Evolutionary conservation across 2,329 filamentous ascomycete species (phyloP).

Genomic region (Fusarium ramigenum): DNA sequence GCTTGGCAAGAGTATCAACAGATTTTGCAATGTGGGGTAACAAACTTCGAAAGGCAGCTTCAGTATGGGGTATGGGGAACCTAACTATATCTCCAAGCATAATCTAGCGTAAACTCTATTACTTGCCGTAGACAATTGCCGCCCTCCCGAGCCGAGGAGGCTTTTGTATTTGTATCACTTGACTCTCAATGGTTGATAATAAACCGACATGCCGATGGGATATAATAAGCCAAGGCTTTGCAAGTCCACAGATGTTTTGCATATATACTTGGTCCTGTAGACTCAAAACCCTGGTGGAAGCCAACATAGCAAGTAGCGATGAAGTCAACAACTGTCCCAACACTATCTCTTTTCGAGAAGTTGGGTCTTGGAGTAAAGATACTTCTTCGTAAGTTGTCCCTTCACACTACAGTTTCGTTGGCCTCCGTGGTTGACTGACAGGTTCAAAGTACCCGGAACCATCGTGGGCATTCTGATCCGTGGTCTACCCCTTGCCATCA

Average conservation of each 20-base stretch:
- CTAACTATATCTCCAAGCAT: neutral
- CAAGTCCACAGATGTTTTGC: too few species aligned
- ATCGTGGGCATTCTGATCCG: neutral
- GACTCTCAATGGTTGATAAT: neutral
- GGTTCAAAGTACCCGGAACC: neutral
- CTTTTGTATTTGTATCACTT: neutral
- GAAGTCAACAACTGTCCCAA: neutral
- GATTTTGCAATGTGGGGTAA: neutral
- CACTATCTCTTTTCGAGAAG: neutral
- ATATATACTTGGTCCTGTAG: neutral
- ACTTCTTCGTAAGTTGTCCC: rapidly evolving
- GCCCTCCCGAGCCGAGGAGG: neutral
- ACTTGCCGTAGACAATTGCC: neutral
- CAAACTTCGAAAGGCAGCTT: neutral
- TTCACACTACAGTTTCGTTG: rapidly evolving
- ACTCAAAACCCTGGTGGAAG: too few species aligned
- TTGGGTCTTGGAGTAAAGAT: neutral
- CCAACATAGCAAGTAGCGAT: neutral
- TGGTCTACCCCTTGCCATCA: neutral
- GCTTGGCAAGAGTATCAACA: neutral
- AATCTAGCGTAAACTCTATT: neutral
- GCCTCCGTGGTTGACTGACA: neutral
- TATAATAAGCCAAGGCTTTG: neutral
- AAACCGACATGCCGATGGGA: too few species aligned
- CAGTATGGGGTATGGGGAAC: too few species aligned